Conservation (phyloP, 495 filamentous ascomycete genomes). For the Talaromyces proteolyticus region DNA sequence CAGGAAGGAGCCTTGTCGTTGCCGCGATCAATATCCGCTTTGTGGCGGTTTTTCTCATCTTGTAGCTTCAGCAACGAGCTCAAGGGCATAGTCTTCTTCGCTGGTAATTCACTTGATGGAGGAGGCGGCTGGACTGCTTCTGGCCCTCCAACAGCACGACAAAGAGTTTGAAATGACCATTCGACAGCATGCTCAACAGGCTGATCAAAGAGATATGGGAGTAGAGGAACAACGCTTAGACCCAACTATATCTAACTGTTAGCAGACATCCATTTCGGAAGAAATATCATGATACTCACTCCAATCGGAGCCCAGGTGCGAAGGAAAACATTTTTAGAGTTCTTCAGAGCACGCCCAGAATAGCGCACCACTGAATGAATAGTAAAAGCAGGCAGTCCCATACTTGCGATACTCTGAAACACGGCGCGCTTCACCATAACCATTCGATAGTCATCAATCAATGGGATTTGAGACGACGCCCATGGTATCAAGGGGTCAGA, state of each 20-base stretch:
- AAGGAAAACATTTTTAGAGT: slow-evolving; percentile 64
- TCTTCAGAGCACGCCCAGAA: slow-evolving; percentile 73
- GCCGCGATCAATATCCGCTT: slow-evolving; percentile 8
- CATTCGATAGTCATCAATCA: slow-evolving; percentile 83
- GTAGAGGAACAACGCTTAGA: slow-evolving; percentile 77
- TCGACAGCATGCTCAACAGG: slow-evolving; percentile 88
- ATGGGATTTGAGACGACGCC: slow-evolving; percentile 48
- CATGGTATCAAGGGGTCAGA: slow-evolving; percentile 21
- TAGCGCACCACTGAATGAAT: slow-evolving; percentile 91
- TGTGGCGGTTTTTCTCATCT: slow-evolving; percentile 7
- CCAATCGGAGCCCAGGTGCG: slow-evolving; percentile 88
- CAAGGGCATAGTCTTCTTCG: slow-evolving; percentile 14
- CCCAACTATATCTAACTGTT: slow-evolving; percentile 50
- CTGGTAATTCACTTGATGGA: slow-evolving; percentile 5
- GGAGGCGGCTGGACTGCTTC: slow-evolving; percentile 39
- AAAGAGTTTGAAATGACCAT: slow-evolving; percentile 77
- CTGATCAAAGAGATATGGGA: slow-evolving; percentile 88
- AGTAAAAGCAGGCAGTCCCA: slow-evolving; percentile 92
- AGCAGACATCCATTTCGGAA: neutral
- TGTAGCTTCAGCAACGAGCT: slow-evolving; percentile 11
- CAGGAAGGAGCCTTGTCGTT: slow-evolving; percentile 22
- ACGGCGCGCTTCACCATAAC: slow-evolving; percentile 87
- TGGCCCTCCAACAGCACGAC: slow-evolving; percentile 63
- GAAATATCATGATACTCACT: slow-evolving; percentile 30
- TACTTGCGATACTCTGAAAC: slow-evolving; percentile 85